Evolutionary conservation across 2,329 filamentous ascomycete species (phyloP), one percentile per base, ranked within the genome.

Genomic region (Ophidiomyces ophidiicola): DNA sequence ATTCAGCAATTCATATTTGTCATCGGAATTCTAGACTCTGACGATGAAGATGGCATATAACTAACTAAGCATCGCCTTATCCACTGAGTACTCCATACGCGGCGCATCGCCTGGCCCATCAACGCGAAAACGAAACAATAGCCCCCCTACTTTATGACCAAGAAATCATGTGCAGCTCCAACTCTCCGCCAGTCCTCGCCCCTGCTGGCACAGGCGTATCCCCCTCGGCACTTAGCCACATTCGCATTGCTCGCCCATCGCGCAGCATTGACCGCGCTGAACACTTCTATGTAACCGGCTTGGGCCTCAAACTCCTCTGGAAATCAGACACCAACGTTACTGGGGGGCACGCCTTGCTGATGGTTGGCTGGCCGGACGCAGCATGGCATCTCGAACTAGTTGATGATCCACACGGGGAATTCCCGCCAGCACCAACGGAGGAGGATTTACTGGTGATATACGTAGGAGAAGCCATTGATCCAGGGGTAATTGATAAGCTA

Each of bases 361-460:
- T 67, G 59, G 53, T 68, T 6, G 64, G 63, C 11, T 57, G 61
- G 41, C 50, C 51, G 4, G 47, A 44, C 5, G 54, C 54, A 2
- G 53, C 53, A 0, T 67, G 64, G 46, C 64, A 69, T 43, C 55
- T 69, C 12, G 65, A 69, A 46, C 63, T 68, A 41, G 66, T 62
- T 0, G 58, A 65, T 39, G 48, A 55, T 1, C 57, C 50, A 3
- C 60, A 58, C 2, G 50, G 52, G 19, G 39, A 46, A 5, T 38
- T 34, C 10, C 34, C 42, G 15, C 45, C 48, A 8, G 56, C 60
- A 5, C 63, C 64, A 3, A 63, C 61, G 0, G 52, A 61, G 38
- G 65, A 68, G 44, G 66, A 67, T 39, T 49, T 68, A 19, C 47
- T 67, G 2, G 56, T 68, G 6, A 65, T 68, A 31, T 67, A 68